These are phyloP conservation scores for Ogataea methanolica DNA, from an alignment of 805 yeast genomes.

Conservation along the genomic window DNA sequence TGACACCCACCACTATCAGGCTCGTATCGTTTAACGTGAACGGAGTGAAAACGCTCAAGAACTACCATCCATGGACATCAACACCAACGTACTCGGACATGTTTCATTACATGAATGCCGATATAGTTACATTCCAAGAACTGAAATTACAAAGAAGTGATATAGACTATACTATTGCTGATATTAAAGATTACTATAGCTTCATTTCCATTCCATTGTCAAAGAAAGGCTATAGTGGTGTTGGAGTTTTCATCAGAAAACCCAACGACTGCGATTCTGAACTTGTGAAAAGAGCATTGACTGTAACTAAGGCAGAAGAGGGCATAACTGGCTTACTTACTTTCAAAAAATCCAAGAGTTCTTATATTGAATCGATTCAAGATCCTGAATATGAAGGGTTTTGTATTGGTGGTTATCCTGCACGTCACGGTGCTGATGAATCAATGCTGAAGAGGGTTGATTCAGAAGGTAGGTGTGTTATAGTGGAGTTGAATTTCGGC, in stretches of 20 bases:
- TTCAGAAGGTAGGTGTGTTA: slow-evolving; percentile 77
- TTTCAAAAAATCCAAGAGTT: slow-evolving; percentile 12
- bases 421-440: slow-evolving; percentile 32
- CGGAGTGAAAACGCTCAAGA: slow-evolving; percentile 74
- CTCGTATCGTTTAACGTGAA: slow-evolving; percentile 70
- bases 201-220: slow-evolving; percentile 63
- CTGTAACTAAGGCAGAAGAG: slow-evolving; percentile 76
- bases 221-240: slow-evolving; percentile 89
- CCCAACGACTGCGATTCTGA: slow-evolving; percentile 42
- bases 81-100: slow-evolving; percentile 36
- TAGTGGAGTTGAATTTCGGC: slow-evolving; percentile 64
- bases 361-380: slow-evolving; percentile 24
- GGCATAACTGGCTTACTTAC: slow-evolving; percentile 74
- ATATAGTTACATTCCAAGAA: slow-evolving; percentile 84
- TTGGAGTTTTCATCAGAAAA: slow-evolving; percentile 69
- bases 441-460: slow-evolving; percentile 46
- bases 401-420: slow-evolving; percentile 72
- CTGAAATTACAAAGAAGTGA: slow-evolving; percentile 59
- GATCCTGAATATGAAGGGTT: slow-evolving; percentile 8
- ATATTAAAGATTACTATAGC: slow-evolving; percentile 54
- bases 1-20: slow-evolving; percentile 15
- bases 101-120: slow-evolving; percentile 57
- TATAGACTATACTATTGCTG: slow-evolving; percentile 30
- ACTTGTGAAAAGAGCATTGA: slow-evolving; percentile 33
- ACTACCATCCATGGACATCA: slow-evolving; percentile 80